These are phyloP conservation scores for Quercus tomentella DNA, from an alignment of 331 rosid genomes.

Conservation along the genomic window DNA sequence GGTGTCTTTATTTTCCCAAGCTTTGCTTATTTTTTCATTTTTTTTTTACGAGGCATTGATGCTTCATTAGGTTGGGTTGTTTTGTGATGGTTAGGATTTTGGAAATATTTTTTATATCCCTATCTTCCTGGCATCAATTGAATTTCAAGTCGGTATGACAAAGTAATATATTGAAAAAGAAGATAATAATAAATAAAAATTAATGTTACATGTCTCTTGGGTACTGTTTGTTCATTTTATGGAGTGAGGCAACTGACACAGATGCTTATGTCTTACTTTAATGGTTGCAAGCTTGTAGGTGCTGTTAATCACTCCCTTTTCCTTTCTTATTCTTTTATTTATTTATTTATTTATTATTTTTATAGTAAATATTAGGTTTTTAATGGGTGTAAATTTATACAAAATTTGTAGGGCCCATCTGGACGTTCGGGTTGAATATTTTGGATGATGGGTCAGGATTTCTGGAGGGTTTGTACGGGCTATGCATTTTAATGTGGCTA, in stretches of 20 bases:
- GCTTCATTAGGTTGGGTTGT: neutral
- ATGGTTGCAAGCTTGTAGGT: conserved; percentile 6
- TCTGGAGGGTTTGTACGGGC: conserved; percentile 7
- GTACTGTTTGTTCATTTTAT: conserved; percentile 2
- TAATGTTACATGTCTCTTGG: neutral
- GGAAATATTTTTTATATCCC: neutral
- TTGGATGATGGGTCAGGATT: conserved; percentile 11
- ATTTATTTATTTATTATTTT: neutral
- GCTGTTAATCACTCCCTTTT: neutral
- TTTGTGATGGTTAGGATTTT: neutral
- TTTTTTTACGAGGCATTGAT: neutral
- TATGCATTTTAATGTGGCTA: conserved; percentile 9
- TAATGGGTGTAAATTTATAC: conserved; percentile 18
- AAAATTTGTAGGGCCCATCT: conserved; percentile 35
- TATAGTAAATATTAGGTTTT: conserved; percentile 10
- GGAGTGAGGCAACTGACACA: neutral
- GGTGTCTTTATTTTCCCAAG: no score
- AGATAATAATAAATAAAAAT: neutral
- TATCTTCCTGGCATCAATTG: neutral
- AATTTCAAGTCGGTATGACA: neutral
- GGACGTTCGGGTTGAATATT: conserved; percentile 11
- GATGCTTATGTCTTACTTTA: conserved; percentile 7
- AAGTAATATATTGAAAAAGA: neutral
- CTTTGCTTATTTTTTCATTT: no score
- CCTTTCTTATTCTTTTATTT: neutral